Evolutionary conservation across 768 basidiomycete species (phyloP).

Genomic region (Lentinula edodes): DNA sequence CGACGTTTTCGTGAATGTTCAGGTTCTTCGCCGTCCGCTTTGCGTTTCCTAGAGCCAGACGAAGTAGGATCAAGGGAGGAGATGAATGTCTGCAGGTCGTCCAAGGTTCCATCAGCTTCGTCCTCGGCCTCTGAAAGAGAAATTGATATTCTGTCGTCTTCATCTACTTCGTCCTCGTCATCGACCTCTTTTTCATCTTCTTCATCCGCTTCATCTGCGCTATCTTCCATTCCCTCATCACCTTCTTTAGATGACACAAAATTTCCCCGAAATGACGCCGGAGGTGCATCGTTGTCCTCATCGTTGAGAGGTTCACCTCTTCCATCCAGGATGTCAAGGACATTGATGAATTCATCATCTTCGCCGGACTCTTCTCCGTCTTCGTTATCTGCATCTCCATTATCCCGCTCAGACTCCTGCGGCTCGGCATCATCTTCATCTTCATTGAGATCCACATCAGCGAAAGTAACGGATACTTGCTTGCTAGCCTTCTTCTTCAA

Average conservation of each 20-base stretch:
- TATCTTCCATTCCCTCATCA: constrained; percentile 14
- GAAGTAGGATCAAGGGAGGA: constrained; percentile 53
- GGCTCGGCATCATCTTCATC: constrained; percentile 35
- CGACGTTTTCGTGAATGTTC: constrained; percentile 48
- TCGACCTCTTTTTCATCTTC: constrained; percentile 16
- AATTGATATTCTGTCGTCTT: constrained; percentile 40
- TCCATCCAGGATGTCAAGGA: constrained; percentile 42
- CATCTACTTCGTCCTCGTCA: constrained; percentile 33
- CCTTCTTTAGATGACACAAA: background rate
- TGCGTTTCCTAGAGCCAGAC: constrained; percentile 53
- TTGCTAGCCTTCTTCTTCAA: constrained; percentile 19
- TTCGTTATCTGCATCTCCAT: constrained; percentile 36
- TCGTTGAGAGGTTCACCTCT: constrained; percentile 33
- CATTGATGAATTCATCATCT: constrained; percentile 36
- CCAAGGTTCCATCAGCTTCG: constrained; percentile 54
- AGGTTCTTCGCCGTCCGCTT: constrained; percentile 40
- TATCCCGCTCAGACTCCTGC: constrained; percentile 23
- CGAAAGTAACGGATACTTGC: constrained; percentile 32
- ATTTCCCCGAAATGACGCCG: constrained; percentile 18
- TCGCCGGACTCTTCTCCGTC: constrained; percentile 27
- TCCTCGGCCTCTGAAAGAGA: constrained; percentile 46
- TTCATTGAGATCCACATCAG: constrained; percentile 66
- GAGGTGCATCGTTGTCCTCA: constrained; percentile 25
- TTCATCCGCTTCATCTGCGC: constrained; percentile 26
- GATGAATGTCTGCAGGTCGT: constrained; percentile 69